Percentiles rank a stretch among this genome's conserved stretches.
These are phyloP conservation scores for Phoma sp. DNA, from an alignment of 2,329 filamentous ascomycete species.

Conservation along the genomic window DNA sequence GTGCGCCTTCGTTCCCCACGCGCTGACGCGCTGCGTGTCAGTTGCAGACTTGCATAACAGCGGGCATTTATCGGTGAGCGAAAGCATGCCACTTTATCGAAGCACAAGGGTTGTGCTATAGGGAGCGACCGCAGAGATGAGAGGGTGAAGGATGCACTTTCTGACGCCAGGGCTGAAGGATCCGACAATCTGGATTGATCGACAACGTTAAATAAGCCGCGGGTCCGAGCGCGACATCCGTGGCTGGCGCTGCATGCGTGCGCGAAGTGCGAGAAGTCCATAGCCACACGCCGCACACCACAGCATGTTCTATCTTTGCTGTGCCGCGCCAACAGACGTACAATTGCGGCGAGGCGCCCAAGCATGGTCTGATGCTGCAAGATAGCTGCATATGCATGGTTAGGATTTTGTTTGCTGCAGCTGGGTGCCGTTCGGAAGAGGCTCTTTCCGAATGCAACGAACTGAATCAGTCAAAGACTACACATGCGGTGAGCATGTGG, in stretches of 20 bases:
- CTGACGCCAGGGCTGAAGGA: slow-evolving; percentile 10
- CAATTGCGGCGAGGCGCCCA: neutral
- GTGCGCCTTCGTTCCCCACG: neutral
- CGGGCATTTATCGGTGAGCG: slow-evolving; percentile 2
- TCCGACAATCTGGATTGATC: slow-evolving; percentile 19
- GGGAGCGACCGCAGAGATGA: too few relatives aligned
- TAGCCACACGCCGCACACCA: neutral
- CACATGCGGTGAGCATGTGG: slow-evolving; percentile 7
- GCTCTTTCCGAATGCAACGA: slow-evolving; percentile 3
- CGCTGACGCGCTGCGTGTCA: slow-evolving; percentile 14
- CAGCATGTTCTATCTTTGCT: neutral
- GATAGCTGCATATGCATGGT: neutral
- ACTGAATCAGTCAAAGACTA: neutral
- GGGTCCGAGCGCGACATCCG: slow-evolving; percentile 3
- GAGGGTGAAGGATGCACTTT: slow-evolving; percentile 14
- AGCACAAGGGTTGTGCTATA: too few relatives aligned
- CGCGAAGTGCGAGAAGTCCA: neutral
- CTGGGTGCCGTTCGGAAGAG: slow-evolving; percentile 4
- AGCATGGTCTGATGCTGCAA: neutral
- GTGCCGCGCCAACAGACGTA: neutral
- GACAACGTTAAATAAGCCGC: slow-evolving; percentile 17
- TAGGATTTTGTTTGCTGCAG: neutral
- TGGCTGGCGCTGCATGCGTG: slow-evolving; percentile 7
- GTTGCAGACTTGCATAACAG: slow-evolving; percentile 1
- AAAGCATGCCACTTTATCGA: too few relatives aligned